Percentiles rank a stretch among this genome's conserved stretches.
These are phyloP conservation scores for Aspergillus pseudotamarii DNA, from an alignment of 2,329 filamentous ascomycete species.

Conservation along the genomic window DNA sequence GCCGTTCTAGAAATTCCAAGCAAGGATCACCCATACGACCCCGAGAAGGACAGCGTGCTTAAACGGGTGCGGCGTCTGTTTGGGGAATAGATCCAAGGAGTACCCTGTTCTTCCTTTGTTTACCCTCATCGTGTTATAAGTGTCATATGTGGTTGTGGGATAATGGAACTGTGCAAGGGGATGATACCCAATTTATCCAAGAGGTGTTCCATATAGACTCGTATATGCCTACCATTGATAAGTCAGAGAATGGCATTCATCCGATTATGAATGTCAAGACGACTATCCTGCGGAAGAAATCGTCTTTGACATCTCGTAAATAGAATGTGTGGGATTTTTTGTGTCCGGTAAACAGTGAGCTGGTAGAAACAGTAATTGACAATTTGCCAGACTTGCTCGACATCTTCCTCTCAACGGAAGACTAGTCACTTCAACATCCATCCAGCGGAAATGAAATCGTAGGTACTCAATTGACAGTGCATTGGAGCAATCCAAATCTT, in stretches of 20 bases:
- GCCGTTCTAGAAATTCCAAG: constrained; percentile 94
- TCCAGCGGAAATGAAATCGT: not conserved
- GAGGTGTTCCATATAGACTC: constrained; percentile 13
- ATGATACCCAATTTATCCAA: constrained; percentile 21
- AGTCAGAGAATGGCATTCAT: not conserved
- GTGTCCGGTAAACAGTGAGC: not conserved
- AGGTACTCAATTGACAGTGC: not conserved
- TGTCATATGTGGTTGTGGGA: not conserved
- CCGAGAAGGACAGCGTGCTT: constrained; percentile 97
- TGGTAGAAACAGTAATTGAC: not conserved
- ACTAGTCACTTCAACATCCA: not conserved
- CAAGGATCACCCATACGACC: constrained; percentile 98
- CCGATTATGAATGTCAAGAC: not conserved
- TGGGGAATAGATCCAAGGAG: constrained; percentile 52
- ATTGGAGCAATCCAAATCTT: not conserved
- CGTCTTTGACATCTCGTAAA: not conserved
- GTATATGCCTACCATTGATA: not conserved
- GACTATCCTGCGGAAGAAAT: not conserved
- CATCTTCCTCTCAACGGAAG: not conserved
- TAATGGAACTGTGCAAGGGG: constrained; percentile 11
- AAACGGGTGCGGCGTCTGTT: constrained; percentile 78
- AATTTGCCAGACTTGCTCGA: not conserved
- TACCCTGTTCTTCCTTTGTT: not conserved
- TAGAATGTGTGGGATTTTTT: not conserved
- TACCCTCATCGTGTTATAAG: not conserved